Conservation (phyloP, 768 basidiomycete species). For the Leccinum obscurum region DNA sequence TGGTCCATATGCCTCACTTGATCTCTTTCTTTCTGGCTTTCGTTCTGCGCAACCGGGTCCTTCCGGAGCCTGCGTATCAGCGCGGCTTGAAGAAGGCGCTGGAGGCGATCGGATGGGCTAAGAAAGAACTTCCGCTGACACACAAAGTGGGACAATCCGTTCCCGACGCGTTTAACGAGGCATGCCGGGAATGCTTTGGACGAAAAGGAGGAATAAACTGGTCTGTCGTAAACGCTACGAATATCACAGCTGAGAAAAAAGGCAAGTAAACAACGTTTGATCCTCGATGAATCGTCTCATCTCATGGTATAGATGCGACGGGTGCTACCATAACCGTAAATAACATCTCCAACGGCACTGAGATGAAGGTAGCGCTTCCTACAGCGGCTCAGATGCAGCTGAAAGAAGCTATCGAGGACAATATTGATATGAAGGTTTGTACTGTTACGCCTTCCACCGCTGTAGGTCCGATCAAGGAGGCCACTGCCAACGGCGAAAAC, state of each 20-base stretch:
- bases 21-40: slow-evolving; percentile 61
- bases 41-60: slow-evolving; percentile 53
- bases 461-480: not conserved
- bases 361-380: slow-evolving; percentile 22
- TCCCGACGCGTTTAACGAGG: slow-evolving; percentile 49
- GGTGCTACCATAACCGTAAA: slow-evolving; percentile 15
- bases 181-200: slow-evolving; percentile 52
- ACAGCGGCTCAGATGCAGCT: slow-evolving; percentile 23
- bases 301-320: slow-evolving; percentile 7
- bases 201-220: slow-evolving; percentile 43
- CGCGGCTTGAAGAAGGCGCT: slow-evolving; percentile 48
- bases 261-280: not conserved
- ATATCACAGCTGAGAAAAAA: slow-evolving; percentile 8
- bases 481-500: not conserved
- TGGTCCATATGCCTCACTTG: slow-evolving; percentile 53
- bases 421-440: slow-evolving; percentile 23
- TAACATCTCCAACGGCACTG: slow-evolving; percentile 15
- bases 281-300: slow-evolving; percentile 11
- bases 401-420: slow-evolving; percentile 32
- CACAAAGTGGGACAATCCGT: slow-evolving; percentile 38
- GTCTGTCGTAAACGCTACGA: slow-evolving; percentile 12
- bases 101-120: slow-evolving; percentile 40
- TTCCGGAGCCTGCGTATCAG: slow-evolving; percentile 49
- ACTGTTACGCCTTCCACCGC: slow-evolving; percentile 1
- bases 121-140: slow-evolving; percentile 45